A percentile compares a stretch with the other conserved stretches of the same genome.
phyloP scores from a whole-genome alignment of 176 grass and related monocot species.

The Aegilops sharonensis region DNA sequence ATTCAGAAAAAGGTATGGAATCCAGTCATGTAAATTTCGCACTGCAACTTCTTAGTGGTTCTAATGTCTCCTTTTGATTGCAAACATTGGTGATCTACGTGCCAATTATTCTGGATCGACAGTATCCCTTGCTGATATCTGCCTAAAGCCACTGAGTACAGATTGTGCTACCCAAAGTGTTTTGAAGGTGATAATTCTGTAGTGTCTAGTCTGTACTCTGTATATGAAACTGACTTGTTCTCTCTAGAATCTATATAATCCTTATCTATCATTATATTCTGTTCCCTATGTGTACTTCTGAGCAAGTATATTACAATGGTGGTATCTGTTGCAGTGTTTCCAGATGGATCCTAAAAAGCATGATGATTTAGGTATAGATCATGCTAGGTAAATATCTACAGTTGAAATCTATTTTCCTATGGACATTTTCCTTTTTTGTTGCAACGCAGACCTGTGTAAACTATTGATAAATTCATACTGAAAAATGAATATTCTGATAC shows the following conservation, averaged over 20 bases:
- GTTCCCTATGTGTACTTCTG: constrained; percentile 8
- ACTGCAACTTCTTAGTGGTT: constrained; percentile 17
- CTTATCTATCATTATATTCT: not conserved
- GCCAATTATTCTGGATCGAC: constrained; percentile 86
- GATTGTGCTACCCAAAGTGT: constrained; percentile 94
- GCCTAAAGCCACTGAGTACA: constrained; percentile 83
- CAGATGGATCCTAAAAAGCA: constrained; percentile 81
- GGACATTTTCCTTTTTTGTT: not conserved
- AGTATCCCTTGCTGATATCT: constrained; percentile 80
- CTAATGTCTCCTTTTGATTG: constrained; percentile 38
- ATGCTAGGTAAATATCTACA: constrained; percentile 56
- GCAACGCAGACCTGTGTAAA: not conserved
- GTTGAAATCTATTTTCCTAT: no score
- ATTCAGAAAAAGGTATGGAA: constrained; percentile 86
- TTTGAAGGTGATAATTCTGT: constrained; percentile 66
- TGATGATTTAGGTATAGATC: constrained; percentile 59
- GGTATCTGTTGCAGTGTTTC: constrained; percentile 70
- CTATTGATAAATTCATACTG: not conserved
- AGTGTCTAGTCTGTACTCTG: no score
- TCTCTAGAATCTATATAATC: constrained; percentile 25
- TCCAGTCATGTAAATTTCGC: constrained; percentile 24
- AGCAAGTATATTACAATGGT: not conserved
- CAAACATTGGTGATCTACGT: constrained; percentile 76
- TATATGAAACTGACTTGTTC: constrained; percentile 23
- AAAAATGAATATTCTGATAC: not conserved